Evolutionary conservation across 768 basidiomycete genomes (phyloP), one percentile per base, ranked within the genome.

Genomic region (Leccinum sublutescens): DNA sequence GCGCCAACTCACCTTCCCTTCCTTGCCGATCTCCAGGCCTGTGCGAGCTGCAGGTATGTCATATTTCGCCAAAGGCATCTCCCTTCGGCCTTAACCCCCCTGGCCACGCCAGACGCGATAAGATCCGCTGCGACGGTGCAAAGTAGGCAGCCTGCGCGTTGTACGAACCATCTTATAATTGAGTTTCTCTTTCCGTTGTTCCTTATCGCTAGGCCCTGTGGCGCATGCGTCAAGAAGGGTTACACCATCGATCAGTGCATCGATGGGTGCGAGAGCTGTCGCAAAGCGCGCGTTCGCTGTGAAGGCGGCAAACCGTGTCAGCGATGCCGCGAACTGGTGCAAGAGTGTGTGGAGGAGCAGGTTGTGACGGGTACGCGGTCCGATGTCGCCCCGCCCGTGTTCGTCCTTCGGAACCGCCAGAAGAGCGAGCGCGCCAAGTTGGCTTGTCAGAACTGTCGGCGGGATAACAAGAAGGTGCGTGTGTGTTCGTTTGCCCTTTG

Each of bases 381-480:
- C 50, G 74, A 74, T 29, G 27, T 65, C 2, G 55, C 29, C 0
- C 66, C 70, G 51, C 64, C 69, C 62, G 38, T 64, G 31, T 51
- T 69, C 21, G 60, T 68, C 52, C 55, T 63, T 56, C 63, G 76
- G 61, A 55, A 54, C 60, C 71, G 77, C 49, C 66, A 72, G 21
- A 74, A 69, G 59, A 71, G 72, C 64, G 85, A 85, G 59, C 78
- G 84, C 38, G 83, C 79, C 40, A 86, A 85, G 64, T 57, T 83
- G 57, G 85, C 85, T 2, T 87, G 85, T 70, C 77, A 79, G 63
- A 80, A 73, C 52, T 87, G 86, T 70, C 79, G 84, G 29, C 80
- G 80, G 61, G 85, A 85, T 64, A 87, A 87, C 66, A 86, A 86
- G 70, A 86, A 87, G 82, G 85, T 80, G 55, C 7, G 68, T 54